Percentiles rank a stretch among this genome's conserved stretches.
Evolutionary conservation across 768 basidiomycete species (phyloP).

Genomic region (Lactarius deliciosus): DNA sequence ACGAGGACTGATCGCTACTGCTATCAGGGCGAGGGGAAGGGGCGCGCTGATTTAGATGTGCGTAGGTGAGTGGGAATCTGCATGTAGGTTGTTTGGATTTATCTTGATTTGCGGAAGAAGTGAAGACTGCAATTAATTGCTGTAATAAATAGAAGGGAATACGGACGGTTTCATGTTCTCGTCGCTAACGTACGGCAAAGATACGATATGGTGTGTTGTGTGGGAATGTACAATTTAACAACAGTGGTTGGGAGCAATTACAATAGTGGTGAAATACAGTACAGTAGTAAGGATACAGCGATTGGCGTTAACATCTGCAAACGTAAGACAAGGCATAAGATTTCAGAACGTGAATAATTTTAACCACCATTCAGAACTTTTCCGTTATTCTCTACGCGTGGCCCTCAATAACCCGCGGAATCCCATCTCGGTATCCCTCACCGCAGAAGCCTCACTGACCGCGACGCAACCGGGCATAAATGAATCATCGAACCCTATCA

Average conservation of each 20-base stretch:
- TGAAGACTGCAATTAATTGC: neutral
- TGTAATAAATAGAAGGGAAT: neutral
- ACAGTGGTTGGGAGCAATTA: neutral
- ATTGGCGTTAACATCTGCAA: neutral
- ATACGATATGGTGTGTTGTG: neutral
- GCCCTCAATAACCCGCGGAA: neutral
- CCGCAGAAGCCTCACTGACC: neutral
- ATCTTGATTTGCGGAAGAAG: neutral
- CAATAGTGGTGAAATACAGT: neutral
- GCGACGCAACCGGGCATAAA: slow-evolving; percentile 5
- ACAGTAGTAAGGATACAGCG: slow-evolving; percentile 4
- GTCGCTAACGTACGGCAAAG: neutral
- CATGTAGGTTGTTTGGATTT: neutral
- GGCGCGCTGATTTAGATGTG: slow-evolving; percentile 1
- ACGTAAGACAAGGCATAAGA: neutral
- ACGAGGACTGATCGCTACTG: neutral
- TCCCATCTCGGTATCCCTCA: neutral
- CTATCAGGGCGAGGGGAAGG: slow-evolving; percentile 7
- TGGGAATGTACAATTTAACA: neutral
- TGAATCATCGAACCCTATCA: slow-evolving; percentile 21
- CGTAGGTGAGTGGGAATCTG: neutral
- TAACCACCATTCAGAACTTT: neutral
- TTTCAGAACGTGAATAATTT: neutral
- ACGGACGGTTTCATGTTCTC: neutral
- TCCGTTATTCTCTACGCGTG: neutral